Evolutionary conservation across 83 land plant genomes (phyloP).

Genomic region (Diphasiastrum complanatum): DNA sequence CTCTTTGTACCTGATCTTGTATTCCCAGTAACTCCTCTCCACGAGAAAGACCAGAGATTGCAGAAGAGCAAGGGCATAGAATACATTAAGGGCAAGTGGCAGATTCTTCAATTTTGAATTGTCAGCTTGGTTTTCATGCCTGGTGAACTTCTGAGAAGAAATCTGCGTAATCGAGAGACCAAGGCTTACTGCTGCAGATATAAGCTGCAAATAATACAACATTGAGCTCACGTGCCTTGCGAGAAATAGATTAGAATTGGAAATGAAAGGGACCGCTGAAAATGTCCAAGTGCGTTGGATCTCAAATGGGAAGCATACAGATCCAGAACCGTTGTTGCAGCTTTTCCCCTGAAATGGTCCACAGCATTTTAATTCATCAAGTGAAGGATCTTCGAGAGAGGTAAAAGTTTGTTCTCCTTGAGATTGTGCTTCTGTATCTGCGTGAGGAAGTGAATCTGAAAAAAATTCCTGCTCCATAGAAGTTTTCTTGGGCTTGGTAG

Average conservation of each 20-base stretch:
- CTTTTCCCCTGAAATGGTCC: too few species aligned
- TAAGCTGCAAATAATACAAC: constrained; percentile 58
- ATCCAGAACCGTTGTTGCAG: too few species aligned
- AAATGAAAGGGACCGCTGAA: constrained; percentile 51
- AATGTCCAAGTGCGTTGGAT: constrained; percentile 32
- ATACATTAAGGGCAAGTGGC: constrained; percentile 41
- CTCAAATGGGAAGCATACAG: too few species aligned
- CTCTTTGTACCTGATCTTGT: constrained; percentile 39
- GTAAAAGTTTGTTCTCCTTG: too few species aligned
- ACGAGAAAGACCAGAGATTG: constrained; percentile 65
- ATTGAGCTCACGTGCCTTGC: constrained; percentile 48
- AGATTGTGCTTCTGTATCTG: neutral
- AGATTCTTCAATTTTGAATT: constrained; percentile 17
- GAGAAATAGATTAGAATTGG: constrained; percentile 41
- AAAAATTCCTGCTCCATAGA: constrained; percentile 21
- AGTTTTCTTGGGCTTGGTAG: constrained; percentile 29
- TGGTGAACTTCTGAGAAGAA: constrained; percentile 38
- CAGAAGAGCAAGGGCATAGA: constrained; percentile 54
- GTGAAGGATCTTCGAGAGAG: too few species aligned
- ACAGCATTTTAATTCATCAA: too few species aligned
- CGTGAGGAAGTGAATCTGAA: constrained; percentile 23
- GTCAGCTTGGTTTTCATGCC: too few species aligned
- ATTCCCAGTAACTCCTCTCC: constrained; percentile 77
- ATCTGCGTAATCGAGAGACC: constrained; percentile 52
- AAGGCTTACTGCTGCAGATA: constrained; percentile 50